phyloP scores from a whole-genome alignment of 495 filamentous ascomycete species.

The Chlorociboria aeruginascens region DNA sequence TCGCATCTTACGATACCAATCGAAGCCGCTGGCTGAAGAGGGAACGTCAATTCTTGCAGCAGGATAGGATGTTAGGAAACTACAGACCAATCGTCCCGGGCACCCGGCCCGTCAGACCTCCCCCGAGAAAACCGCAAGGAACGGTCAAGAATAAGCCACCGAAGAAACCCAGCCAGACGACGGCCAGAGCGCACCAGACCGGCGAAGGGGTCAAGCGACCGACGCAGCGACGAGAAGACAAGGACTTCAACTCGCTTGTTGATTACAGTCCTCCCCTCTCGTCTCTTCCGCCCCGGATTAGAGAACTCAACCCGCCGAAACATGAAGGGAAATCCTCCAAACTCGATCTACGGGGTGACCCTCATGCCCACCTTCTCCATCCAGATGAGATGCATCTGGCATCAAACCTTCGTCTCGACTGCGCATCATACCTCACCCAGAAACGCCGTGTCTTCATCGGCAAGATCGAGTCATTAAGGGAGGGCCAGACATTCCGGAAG shows the following conservation, averaged over 20 bases:
- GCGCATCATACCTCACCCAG: constrained; percentile 85
- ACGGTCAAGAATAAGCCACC: constrained; percentile 10
- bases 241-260: constrained; percentile 65
- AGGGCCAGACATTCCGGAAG: constrained; percentile 85
- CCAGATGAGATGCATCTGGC: constrained; percentile 70
- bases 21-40: constrained; percentile 48
- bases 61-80: constrained; percentile 24
- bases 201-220: constrained; percentile 23
- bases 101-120: constrained; percentile 24
- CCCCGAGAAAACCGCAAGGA: constrained; percentile 18
- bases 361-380: constrained; percentile 64
- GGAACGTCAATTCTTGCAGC: constrained; percentile 46
- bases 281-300: constrained; percentile 40
- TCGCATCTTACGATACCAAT: constrained; percentile 44
- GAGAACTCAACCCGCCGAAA: constrained; percentile 51
- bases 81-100: no score
- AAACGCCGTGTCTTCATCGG: constrained; percentile 87
- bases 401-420: constrained; percentile 69
- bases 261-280: constrained; percentile 67
- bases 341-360: constrained; percentile 69
- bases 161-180: constrained; percentile 19
- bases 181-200: constrained; percentile 28
- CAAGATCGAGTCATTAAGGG: constrained; percentile 53
- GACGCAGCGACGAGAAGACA: constrained; percentile 51
- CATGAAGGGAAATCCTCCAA: constrained; percentile 79